Conservation (phyloP, 176 grass and related monocot genomes). For the Zizania latifolia region DNA sequence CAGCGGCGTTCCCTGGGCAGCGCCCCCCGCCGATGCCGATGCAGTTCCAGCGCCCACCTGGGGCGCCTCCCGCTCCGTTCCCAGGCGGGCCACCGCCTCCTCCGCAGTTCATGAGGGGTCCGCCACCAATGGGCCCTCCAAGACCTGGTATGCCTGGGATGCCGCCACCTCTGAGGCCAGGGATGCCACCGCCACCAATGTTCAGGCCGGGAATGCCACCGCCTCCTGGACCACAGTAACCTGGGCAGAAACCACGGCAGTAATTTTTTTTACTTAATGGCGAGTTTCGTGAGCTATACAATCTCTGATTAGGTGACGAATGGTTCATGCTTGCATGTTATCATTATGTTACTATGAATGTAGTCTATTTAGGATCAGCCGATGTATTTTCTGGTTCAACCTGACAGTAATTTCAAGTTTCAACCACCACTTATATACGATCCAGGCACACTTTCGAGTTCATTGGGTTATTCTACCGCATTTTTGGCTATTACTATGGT, state of each 20-base stretch:
- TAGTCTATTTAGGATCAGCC: background rate
- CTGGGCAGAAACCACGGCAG: slow-evolving; percentile 33
- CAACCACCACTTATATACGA: background rate
- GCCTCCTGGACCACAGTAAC: slow-evolving; percentile 32
- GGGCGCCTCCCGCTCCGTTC: slow-evolving; percentile 13
- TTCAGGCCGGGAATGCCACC: slow-evolving; percentile 47
- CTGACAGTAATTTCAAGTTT: background rate
- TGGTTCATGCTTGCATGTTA: background rate
- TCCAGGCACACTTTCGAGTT: background rate
- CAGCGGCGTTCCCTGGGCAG: background rate
- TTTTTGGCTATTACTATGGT: background rate
- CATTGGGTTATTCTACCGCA: background rate
- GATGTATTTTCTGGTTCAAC: background rate
- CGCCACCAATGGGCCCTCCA: background rate
- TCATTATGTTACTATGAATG: background rate
- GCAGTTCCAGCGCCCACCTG: too few species aligned
- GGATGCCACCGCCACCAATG: slow-evolving; percentile 39
- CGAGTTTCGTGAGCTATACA: background rate
- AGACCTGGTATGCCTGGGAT: background rate
- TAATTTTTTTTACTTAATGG: slow-evolving; percentile 10
- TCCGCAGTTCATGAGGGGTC: slow-evolving; percentile 28
- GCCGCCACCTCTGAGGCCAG: slow-evolving; percentile 13
- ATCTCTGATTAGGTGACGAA: background rate
- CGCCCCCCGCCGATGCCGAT: too few species aligned
- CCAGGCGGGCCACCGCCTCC: background rate